These are phyloP conservation scores for Ceratocystis huliohia DNA, from an alignment of 2,329 filamentous ascomycete species.

Conservation along the genomic window DNA sequence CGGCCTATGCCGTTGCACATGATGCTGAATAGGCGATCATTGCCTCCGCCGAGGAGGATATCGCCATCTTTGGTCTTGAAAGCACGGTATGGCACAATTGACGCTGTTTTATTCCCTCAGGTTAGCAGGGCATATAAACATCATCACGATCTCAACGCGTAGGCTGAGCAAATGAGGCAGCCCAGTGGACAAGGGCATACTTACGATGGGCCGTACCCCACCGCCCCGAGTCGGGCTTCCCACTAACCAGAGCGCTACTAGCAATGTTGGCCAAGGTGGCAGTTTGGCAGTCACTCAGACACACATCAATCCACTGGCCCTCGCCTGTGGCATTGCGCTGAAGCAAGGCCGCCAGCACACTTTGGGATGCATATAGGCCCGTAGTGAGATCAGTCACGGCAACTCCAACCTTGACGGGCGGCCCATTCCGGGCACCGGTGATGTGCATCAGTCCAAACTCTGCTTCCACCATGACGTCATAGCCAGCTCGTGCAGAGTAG, in stretches of 20 bases:
- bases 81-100: constrained; percentile 87
- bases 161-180: background rate
- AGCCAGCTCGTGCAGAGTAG: constrained; percentile 74
- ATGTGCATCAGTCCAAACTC: constrained; percentile 99
- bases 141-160: background rate
- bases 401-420: constrained; percentile 93
- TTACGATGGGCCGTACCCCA: constrained; percentile 95
- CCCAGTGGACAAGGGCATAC: constrained; percentile 22
- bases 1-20: constrained; percentile 47
- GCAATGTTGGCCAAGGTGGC: constrained; percentile 92
- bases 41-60: constrained; percentile 59
- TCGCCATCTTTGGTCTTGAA: constrained; percentile 64
- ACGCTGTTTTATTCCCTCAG: constrained; percentile 43
- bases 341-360: constrained; percentile 88
- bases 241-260: constrained; percentile 78
- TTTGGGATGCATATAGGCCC: constrained; percentile 86
- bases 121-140: constrained; percentile 1
- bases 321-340: constrained; percentile 57
- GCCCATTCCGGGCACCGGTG: constrained; percentile 73
- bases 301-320: constrained; percentile 86
- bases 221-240: constrained; percentile 71
- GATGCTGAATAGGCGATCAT: constrained; percentile 55
- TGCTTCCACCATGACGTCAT: constrained; percentile 99
- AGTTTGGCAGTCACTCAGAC: constrained; percentile 86
- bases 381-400: constrained; percentile 94